Evolutionary conservation across 805 yeast genomes (phyloP).

Genomic region (Wickerhamomyces ciferrii): DNA sequence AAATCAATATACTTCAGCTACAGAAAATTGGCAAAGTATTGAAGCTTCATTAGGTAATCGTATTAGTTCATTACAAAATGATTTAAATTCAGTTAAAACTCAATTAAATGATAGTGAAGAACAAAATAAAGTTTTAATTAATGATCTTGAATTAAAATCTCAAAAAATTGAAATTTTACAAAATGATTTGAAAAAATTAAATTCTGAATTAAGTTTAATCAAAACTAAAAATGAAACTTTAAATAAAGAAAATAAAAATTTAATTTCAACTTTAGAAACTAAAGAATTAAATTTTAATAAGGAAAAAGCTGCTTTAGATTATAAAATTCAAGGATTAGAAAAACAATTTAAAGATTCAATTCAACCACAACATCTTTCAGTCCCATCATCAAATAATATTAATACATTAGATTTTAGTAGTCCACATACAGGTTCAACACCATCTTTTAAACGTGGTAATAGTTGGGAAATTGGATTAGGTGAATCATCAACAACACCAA

Average conservation of each 20-base stretch:
- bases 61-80: conserved; percentile 38
- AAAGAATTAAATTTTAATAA: conserved; percentile 11
- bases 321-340: conserved; percentile 13
- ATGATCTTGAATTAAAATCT: conserved; percentile 24
- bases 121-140: conserved; percentile 22
- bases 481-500: conserved; percentile 44
- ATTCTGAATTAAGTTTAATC: conserved; percentile 20
- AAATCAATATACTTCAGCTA: conserved; percentile 67
- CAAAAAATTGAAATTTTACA: conserved; percentile 16
- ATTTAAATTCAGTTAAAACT: conserved; percentile 32
- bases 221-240: conserved; percentile 14
- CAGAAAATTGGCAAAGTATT: conserved; percentile 77
- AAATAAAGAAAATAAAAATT: conserved; percentile 19
- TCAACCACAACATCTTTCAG: conserved; percentile 12
- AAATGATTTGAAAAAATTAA: conserved; percentile 13
- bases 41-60: conserved; percentile 59
- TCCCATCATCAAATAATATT: conserved; percentile 5
- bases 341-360: conserved; percentile 11
- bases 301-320: conserved; percentile 12
- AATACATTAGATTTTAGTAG: neutral
- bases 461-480: conserved; percentile 36
- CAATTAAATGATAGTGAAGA: conserved; percentile 19
- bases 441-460: conserved; percentile 12
- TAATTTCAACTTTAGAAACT: conserved; percentile 19
- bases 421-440: conserved; percentile 11